Percentiles rank a stretch among this genome's conserved stretches.
These are phyloP conservation scores for Aspergillus sp. DNA, from an alignment of 2,329 filamentous ascomycete species.

Conservation along the genomic window DNA sequence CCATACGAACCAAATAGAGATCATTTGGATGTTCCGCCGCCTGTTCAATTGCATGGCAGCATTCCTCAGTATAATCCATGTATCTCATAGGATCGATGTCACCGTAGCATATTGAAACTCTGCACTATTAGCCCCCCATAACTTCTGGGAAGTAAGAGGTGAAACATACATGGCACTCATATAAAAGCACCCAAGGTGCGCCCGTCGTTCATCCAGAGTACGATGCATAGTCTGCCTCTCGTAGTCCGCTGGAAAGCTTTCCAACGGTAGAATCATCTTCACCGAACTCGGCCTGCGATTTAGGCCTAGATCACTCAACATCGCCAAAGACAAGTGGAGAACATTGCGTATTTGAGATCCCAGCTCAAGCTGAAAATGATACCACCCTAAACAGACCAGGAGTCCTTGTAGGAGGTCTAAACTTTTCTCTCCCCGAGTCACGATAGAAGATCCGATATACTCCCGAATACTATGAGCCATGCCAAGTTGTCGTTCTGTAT, in stretches of 20 bases:
- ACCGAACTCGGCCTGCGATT: background rate
- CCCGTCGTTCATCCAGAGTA: conserved; percentile 55
- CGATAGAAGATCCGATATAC: background rate
- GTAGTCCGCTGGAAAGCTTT: background rate
- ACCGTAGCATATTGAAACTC: background rate
- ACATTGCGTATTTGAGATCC: conserved; percentile 52
- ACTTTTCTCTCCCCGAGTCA: conserved; percentile 43
- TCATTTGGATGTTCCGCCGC: background rate
- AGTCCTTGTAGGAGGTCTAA: conserved; percentile 51
- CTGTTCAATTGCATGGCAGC: background rate
- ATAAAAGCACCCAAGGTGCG: conserved; percentile 56
- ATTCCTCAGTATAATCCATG: background rate
- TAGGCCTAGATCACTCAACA: conserved; percentile 31
- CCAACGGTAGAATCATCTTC: background rate
- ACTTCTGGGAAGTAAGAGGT: background rate
- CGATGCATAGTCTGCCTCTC: conserved; percentile 24
- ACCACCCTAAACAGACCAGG: conserved; percentile 50
- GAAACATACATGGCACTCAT: conserved; percentile 52
- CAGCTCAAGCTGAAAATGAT: conserved; percentile 14
- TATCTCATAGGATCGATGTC: background rate
- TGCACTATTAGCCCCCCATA: background rate
- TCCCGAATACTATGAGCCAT: background rate
- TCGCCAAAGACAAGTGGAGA: conserved; percentile 48
- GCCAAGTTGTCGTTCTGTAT: background rate
- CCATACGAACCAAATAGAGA: background rate